phyloP scores from a whole-genome alignment of 805 yeast genomes.

The Yamadazyma philogaea region DNA sequence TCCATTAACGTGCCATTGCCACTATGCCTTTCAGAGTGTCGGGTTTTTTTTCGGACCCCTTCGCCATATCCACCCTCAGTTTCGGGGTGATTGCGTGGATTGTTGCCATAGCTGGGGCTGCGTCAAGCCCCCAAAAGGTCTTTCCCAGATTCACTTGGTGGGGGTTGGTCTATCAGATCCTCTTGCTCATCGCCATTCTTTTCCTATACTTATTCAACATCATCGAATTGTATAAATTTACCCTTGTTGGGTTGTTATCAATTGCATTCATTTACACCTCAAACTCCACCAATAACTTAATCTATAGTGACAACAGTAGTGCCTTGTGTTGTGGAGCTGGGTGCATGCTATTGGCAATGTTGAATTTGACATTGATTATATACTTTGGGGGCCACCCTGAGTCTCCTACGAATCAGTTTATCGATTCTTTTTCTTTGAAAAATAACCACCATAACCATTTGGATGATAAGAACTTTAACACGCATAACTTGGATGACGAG shows the following conservation, averaged over 20 bases:
- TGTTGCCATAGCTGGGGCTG: constrained; percentile 83
- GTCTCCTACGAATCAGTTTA: constrained; percentile 79
- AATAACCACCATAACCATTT: constrained; percentile 40
- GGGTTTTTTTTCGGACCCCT: constrained; percentile 76
- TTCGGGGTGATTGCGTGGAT: constrained; percentile 80
- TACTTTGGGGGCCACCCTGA: constrained; percentile 90
- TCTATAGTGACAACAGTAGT: constrained; percentile 59
- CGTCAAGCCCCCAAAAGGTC: constrained; percentile 31
- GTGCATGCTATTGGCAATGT: constrained; percentile 73
- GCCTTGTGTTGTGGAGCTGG: constrained; percentile 93
- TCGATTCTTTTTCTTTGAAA: constrained; percentile 75
- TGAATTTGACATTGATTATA: constrained; percentile 80
- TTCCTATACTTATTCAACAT: constrained; percentile 56
- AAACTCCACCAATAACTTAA: constrained; percentile 75
- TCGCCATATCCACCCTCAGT: constrained; percentile 77
- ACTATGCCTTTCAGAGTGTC: constrained; percentile 40
- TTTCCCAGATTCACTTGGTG: constrained; percentile 95
- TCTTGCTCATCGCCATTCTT: constrained; percentile 52
- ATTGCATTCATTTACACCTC: constrained; percentile 82
- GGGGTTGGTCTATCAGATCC: constrained; percentile 81
- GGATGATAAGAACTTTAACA: constrained; percentile 17
- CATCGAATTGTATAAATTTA: constrained; percentile 64
- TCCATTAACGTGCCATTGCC: not conserved
- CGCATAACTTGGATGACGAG: constrained; percentile 19
- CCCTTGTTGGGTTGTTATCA: constrained; percentile 54